These are phyloP conservation scores for Corymbia calophylla DNA, from an alignment of 441 rosid genomes.

Conservation along the genomic window DNA sequence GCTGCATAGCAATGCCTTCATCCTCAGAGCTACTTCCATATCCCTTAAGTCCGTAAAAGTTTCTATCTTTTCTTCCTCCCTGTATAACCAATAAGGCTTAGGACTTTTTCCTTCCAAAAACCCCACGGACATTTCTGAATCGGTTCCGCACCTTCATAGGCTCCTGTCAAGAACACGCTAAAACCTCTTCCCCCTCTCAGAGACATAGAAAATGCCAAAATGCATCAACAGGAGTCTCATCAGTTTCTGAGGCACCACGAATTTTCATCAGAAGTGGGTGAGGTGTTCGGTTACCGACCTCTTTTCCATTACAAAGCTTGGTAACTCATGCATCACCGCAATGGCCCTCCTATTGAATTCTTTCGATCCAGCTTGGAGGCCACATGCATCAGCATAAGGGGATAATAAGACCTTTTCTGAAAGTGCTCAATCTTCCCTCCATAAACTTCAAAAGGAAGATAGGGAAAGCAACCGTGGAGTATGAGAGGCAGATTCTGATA, in stretches of 20 bases:
- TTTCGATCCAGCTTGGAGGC: not conserved
- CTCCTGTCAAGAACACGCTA: not conserved
- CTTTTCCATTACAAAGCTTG: not conserved
- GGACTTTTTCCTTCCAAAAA: not conserved
- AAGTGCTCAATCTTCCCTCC: not conserved
- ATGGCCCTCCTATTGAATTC: not conserved
- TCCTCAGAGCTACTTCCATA: not conserved
- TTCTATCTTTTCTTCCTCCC: not conserved
- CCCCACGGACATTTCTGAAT: not conserved
- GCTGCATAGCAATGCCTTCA: not conserved
- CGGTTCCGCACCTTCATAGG: not conserved
- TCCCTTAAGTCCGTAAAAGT: not conserved
- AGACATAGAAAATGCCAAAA: not conserved
- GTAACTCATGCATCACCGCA: not conserved
- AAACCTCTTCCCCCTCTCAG: not conserved
- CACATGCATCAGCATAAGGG: not conserved
- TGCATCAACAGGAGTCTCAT: not conserved
- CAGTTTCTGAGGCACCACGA: not conserved
- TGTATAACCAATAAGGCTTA: not conserved
- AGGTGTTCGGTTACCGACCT: not conserved
- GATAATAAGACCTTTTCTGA: not conserved
- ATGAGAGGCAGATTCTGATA: not conserved
- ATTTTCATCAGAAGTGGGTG: not conserved
- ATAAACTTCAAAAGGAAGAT: not conserved
- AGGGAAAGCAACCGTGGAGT: not conserved